A percentile compares a stretch with the other conserved stretches of the same genome.
phyloP scores from a whole-genome alignment of 2,329 filamentous ascomycete species.

The Microascus cirrosus region DNA sequence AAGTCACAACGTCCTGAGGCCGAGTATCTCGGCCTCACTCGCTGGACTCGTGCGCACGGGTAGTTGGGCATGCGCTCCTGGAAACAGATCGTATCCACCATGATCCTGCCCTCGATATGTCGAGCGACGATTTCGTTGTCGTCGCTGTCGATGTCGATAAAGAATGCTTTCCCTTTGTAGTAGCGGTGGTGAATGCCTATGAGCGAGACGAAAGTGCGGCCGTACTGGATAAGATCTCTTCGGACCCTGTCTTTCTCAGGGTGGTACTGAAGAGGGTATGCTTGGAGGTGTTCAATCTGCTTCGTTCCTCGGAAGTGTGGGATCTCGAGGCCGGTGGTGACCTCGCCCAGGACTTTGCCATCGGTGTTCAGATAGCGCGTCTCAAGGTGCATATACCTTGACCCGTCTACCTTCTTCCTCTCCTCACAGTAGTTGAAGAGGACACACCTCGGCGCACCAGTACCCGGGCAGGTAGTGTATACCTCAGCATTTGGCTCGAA shows the following conservation, averaged over 20 bases:
- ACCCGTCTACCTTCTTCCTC: background rate
- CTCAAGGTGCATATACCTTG: background rate
- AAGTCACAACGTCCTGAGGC: background rate
- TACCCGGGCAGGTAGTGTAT: background rate
- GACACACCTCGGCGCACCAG: background rate
- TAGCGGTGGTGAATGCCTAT: background rate
- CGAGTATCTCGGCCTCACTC: background rate
- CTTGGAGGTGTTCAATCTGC: background rate
- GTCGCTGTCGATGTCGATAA: background rate
- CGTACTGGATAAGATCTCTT: background rate
- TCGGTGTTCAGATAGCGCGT: background rate
- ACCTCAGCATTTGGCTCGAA: background rate
- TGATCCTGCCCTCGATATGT: background rate
- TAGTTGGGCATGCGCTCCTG: background rate
- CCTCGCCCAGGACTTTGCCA: background rate
- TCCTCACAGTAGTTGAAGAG: background rate
- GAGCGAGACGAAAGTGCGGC: background rate
- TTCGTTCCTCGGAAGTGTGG: background rate
- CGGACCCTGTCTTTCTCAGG: background rate
- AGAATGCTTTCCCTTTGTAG: background rate
- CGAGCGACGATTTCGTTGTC: background rate
- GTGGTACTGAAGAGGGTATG: background rate
- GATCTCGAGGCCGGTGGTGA: background rate
- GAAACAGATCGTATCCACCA: background rate
- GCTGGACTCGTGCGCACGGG: background rate